phyloP scores from a whole-genome alignment of 768 basidiomycete genomes.

The Multifurca ochricompacta region DNA sequence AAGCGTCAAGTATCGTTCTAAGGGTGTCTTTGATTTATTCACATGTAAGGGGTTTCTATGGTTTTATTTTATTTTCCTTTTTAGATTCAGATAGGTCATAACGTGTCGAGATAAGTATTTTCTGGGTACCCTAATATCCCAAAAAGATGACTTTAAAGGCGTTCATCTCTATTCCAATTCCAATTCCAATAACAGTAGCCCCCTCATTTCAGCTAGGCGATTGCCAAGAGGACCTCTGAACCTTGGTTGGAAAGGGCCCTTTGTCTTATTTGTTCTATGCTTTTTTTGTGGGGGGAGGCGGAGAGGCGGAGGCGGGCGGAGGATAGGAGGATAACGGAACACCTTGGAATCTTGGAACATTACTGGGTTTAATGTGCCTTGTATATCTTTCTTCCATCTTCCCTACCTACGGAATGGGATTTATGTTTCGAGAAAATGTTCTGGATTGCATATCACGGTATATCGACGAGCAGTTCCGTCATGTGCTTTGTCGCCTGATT shows the following conservation, averaged over 20 bases:
- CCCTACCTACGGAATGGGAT: no score
- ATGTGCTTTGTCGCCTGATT: no score
- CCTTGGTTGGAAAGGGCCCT: not conserved
- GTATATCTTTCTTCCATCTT: no score
- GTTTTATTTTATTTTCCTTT: not conserved
- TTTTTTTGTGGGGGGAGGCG: no score
- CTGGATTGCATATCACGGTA: not conserved
- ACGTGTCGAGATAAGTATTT: no score
- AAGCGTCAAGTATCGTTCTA: not conserved
- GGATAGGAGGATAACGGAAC: not conserved
- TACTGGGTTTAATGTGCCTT: not conserved
- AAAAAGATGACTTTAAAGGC: not conserved
- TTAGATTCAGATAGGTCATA: not conserved
- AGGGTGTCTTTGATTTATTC: not conserved
- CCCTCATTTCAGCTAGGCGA: not conserved
- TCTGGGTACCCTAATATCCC: no score
- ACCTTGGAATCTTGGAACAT: not conserved
- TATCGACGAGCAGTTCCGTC: no score
- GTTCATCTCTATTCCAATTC: not conserved
- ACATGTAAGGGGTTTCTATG: not conserved
- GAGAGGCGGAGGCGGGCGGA: no score
- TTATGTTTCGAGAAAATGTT: not conserved
- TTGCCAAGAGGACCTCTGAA: not conserved
- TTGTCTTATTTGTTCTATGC: not conserved
- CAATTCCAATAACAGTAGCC: not conserved